A percentile compares a stretch with the other conserved stretches of the same genome.
Conservation (phyloP, 768 basidiomycete species). For the Russula sp. region DNA sequence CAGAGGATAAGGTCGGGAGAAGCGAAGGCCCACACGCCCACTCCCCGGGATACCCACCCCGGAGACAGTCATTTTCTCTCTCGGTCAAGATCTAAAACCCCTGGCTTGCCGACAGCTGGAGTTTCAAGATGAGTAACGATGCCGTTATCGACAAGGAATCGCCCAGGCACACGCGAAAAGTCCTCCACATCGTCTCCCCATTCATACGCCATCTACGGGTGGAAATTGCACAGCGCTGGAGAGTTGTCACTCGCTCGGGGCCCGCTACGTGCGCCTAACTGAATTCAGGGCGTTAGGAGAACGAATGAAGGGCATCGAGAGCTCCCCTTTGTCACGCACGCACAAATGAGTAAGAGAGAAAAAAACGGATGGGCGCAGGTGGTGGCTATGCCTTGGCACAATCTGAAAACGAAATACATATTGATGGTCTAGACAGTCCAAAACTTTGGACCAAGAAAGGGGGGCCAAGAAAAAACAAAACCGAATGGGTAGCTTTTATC, state of each 20-base stretch:
- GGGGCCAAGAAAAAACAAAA: background rate
- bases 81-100: background rate
- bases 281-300: constrained; percentile 1
- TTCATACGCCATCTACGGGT: background rate
- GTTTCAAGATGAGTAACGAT: background rate
- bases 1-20: background rate
- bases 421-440: background rate
- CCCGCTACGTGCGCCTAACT: background rate
- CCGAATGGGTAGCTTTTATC: background rate
- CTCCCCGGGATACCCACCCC: background rate
- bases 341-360: background rate
- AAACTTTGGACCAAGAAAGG: background rate
- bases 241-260: background rate
- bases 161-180: constrained; percentile 1
- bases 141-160: constrained; percentile 2
- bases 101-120: background rate
- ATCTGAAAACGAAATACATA: background rate
- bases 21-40: background rate
- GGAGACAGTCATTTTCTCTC: too few relatives aligned
- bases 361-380: constrained; percentile 5
- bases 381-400: background rate
- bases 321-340: background rate
- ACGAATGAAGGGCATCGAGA: background rate
- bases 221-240: constrained; percentile 5
- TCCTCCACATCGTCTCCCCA: background rate